Evolutionary conservation across 2,329 filamentous ascomycete genomes (phyloP), one percentile per base, ranked within the genome.

Genomic region (Malbranchea zuffiana): DNA sequence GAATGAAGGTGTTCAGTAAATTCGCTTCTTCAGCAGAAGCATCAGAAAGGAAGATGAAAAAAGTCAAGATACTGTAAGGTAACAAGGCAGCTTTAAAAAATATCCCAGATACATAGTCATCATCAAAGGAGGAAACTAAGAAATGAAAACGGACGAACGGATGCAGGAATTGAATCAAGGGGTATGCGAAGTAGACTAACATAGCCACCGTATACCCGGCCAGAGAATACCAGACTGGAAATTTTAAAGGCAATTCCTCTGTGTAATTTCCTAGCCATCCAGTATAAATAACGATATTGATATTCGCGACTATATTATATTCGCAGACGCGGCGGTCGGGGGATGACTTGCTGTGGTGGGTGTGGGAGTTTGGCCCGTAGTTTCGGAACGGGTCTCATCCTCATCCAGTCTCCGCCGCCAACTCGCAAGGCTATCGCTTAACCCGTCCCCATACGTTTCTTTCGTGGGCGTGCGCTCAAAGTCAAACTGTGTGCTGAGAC

Each of bases 401-500:
- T 67, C 65, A 56, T 88, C 82, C 38, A 90, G 68, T 50, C 80
- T 71, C 59, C 82, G 82, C 48, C 83, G 71, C 84, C 84, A 92
- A 54, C 82, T 81, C 7, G 80, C 78, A 28, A 90, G 61, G 49
- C 76, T 84, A 54, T 80, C 79, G 50, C 74, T 84, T 47, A 85
- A 64, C 16, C 58, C 53, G 21, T 56, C 53, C 4, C 60, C 57
- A 18, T 54, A 53, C 15, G 51, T 57, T 24, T 66, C 64, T 47
- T 61, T 65, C 10, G 64, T 66, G 11, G 65, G 65, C 2, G 65
- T 67, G 32, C 62, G 66, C 39, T 94, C 87, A 50, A 92, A 87
- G 55, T 95, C 87, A 50, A 93, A 92, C 35, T 82, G 78, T 52
- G 80, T 87, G 60, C 84, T 93, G 29, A 95, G 66, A 16, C 90